Evolutionary conservation across 495 filamentous ascomycete genomes (phyloP), one percentile per base, ranked within the genome.

Genomic region (Glonium stellatum): DNA sequence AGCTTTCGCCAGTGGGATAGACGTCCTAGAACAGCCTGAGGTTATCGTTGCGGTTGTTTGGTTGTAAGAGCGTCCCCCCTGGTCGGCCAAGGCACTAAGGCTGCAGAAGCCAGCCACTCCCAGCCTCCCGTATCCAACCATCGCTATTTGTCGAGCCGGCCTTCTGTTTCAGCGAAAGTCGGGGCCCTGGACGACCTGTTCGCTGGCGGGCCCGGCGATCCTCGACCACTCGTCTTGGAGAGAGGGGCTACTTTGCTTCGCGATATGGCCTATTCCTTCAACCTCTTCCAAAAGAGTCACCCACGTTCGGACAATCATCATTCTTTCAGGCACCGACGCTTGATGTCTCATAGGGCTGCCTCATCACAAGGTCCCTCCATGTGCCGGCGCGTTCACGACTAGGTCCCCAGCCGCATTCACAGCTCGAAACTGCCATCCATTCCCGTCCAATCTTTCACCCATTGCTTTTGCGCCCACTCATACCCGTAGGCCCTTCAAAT

Each of bases 281-380:
- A 15, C 25, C 15, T 44, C 39, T 44, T 44, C 39, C 39, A 44
- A 44, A 18, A 19, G 48, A 55, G 23, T 55, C 52, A 55, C 36
- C 52, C 5, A 19, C 31, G 18, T 15, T 39, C 54, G 37, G 36
- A 15, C 47, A 23, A 31, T 55, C 58, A 48, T 42, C 48, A 25
- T 18, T 31, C 48, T 25, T 22, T 54, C 63, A 66, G 63, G 63
- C 63, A 66, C 59, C 63, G 23, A 60, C 48, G 18, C 21, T 25
- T 25, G 18, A 48, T 63, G 64, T 67, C 64, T 62, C 54, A 57
- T 63, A 63, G 64, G 64, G 56, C 60, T 67, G 21, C 51, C 44
- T 22, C 55, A 60, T 67, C 64, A 63, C 60, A 60, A 60, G 64
- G 60, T 57, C 19, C 23, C 49, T 55, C 60, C 60, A 63, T 63